Base-by-base conservation (phyloP, 2,329 filamentous ascomycete genomes). In the Hymenoscyphus infarciens region DNA sequence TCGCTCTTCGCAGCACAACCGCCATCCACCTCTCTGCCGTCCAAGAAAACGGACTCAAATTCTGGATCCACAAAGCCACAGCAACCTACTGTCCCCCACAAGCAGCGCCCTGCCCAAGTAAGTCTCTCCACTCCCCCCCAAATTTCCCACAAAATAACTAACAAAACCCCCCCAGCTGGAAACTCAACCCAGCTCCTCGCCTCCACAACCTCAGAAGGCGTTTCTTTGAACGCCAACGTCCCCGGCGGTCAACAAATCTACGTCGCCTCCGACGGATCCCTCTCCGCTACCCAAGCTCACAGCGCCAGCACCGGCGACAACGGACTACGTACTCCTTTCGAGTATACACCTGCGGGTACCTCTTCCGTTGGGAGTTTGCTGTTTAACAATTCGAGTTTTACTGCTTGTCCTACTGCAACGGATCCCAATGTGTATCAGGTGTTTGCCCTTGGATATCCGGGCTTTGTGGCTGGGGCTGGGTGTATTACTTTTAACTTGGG, bases 201-300 rank as follows among this genome's bases (percentile, higher is more conserved):
- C 59, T 61, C 45, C 22, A 22, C 35, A 31, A 35, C 31, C 33
- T 27, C 25, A 35, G 56, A 58, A 27, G 35, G 25, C 27, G 22
- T 63, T 16, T 56, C 8, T 15, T 27, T 65, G 29, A 31, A 62
- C 54, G 35, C 25, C n/a, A 16, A 19, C 5, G 60, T 64, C 16
- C 60, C 63, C 49, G 63, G 67, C 25, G 65, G 67, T 25, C 64
- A 69, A 61, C 57, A 60, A 57, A 52, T 61, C 53, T 70, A 68
- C 58, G 78, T 80, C 64, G 66, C 72, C 59, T 67, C 70, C 49
- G 73, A 72, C 13, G 72, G 70, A 2, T 74, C 69, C 2, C 66
- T 68, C 53, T 59, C 55, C n/a, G 65, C 65, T 54, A 69, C 65
- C 2, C 49, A 19, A 7, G 56, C 67, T 35, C 81, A 81, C 71